phyloP scores from a whole-genome alignment of 2,329 filamentous ascomycete genomes.

The Ophiostoma ips region DNA sequence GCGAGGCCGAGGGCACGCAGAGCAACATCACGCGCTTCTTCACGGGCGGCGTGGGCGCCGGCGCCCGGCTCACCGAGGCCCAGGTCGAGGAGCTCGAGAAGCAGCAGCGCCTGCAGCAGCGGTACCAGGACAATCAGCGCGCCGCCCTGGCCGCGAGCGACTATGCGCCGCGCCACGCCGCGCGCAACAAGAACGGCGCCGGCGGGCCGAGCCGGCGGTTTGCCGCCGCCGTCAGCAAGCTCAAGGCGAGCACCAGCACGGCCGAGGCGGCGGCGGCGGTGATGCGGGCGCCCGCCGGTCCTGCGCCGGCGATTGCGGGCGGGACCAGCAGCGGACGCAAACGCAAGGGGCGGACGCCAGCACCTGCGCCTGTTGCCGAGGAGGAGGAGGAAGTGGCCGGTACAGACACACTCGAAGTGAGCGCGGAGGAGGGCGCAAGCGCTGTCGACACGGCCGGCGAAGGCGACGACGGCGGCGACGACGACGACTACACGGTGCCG shows the following conservation, averaged over 20 bases:
- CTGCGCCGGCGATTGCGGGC: not conserved
- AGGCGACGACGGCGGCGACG: not conserved
- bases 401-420: not conserved
- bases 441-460: not conserved
- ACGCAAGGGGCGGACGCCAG: conserved; percentile 17
- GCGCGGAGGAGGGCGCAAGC: conserved; percentile 7
- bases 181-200: conserved; percentile 10
- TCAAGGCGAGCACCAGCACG: conserved; percentile 16
- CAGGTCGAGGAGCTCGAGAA: conserved; percentile 5
- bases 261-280: conserved; percentile 8
- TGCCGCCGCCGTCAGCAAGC: conserved; percentile 20
- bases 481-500: not conserved
- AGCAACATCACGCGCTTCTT: conserved; percentile 94
- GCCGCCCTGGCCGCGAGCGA: conserved; percentile 12
- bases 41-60: conserved; percentile 44
- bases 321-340: conserved; percentile 16
- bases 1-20: conserved; percentile 83
- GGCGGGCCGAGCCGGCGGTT: conserved; percentile 19
- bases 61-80: conserved; percentile 11
- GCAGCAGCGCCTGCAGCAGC: not conserved
- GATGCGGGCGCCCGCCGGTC: not conserved
- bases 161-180: conserved; percentile 18
- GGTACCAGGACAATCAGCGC: conserved; percentile 4
- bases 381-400: conserved; percentile 5
- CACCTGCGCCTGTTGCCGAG: not conserved